These are phyloP conservation scores for Hymenoscyphus fraxineus DNA, from an alignment of 2,329 filamentous ascomycete species.

Conservation along the genomic window DNA sequence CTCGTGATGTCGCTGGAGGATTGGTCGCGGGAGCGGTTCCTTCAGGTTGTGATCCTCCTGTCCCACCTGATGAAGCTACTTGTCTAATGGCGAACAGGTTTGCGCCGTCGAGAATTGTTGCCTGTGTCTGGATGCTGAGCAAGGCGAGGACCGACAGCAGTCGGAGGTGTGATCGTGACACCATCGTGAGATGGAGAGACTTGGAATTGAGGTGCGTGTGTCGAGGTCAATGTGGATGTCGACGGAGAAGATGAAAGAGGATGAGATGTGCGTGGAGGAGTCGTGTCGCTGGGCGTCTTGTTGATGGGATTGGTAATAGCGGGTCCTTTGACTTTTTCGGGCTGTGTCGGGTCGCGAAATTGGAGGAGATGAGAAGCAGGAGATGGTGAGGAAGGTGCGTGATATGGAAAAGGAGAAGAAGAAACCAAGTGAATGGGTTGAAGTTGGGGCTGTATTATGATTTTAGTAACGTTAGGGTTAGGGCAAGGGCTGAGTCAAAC, in stretches of 20 bases:
- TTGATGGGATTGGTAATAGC: background rate
- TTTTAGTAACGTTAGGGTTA: background rate
- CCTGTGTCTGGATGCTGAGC: slow-evolving; percentile 26
- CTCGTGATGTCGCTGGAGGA: background rate
- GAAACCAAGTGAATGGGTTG: background rate
- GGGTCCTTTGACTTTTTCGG: background rate
- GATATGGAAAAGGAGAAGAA: background rate
- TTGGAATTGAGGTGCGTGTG: background rate
- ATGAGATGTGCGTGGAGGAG: background rate
- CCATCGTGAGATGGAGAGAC: slow-evolving; percentile 20
- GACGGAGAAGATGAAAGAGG: background rate
- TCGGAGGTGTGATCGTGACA: slow-evolving; percentile 24
- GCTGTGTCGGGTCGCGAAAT: background rate
- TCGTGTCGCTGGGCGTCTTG: background rate
- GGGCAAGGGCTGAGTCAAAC: background rate
- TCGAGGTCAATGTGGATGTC: slow-evolving; percentile 1
- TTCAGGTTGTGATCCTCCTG: background rate
- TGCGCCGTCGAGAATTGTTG: slow-evolving; percentile 20
- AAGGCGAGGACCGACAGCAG: slow-evolving; percentile 23
- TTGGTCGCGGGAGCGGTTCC: background rate
- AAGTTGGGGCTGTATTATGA: background rate
- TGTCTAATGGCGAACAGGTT: slow-evolving; percentile 17
- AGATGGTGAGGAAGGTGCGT: background rate
- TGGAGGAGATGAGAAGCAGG: background rate
- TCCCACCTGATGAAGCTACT: background rate